phyloP scores from a whole-genome alignment of 164 flowering plant genomes.

The Platanus orientalis region DNA sequence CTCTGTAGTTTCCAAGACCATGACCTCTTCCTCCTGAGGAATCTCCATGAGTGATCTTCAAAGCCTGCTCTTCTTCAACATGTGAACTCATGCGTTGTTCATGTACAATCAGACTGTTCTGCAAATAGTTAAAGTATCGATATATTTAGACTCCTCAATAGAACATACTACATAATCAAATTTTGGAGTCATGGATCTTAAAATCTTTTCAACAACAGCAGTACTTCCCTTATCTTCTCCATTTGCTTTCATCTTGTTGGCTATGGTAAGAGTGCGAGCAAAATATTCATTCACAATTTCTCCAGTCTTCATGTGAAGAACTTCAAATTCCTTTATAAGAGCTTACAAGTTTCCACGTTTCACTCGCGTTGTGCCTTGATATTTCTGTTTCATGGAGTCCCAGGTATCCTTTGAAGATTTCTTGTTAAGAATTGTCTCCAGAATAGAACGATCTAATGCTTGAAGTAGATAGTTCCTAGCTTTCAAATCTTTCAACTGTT shows the following conservation, averaged over 20 bases:
- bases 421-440: constrained; percentile 5
- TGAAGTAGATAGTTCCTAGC: too few species aligned
- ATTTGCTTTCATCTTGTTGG: too few species aligned
- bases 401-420: constrained; percentile 11
- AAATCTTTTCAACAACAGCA: constrained; percentile 9
- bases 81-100: background rate
- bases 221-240: too few species aligned
- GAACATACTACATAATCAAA: constrained; percentile 10
- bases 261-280: constrained; percentile 8
- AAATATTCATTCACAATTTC: constrained; percentile 11
- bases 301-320: constrained; percentile 17
- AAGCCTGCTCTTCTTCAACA: constrained; percentile 5
- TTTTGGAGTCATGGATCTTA: constrained; percentile 9
- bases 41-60: constrained; percentile 3
- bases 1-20: background rate
- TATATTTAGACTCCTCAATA: too few species aligned
- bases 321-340: constrained; percentile 3
- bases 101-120: constrained; percentile 8
- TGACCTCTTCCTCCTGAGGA: background rate
- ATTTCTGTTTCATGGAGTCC: too few species aligned
- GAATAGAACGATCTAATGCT: too few species aligned
- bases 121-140: constrained; percentile 5
- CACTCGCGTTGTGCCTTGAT: background rate
- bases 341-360: too few species aligned
- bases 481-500: too few species aligned